These are phyloP conservation scores for Cordyceps pruinosa DNA, from an alignment of 2,329 filamentous ascomycete genomes.

Conservation along the genomic window DNA sequence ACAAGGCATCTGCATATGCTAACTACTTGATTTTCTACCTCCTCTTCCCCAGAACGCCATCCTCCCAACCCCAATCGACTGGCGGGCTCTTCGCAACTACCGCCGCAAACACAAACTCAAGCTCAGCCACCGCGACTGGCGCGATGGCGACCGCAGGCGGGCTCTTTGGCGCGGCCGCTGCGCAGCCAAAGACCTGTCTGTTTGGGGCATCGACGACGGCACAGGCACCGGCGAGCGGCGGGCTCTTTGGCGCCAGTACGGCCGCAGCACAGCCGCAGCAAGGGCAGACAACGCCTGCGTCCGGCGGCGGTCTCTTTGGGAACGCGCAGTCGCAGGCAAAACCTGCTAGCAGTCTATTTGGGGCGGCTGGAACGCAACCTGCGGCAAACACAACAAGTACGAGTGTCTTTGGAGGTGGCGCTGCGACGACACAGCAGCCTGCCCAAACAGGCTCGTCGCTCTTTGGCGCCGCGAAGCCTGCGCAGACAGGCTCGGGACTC, in stretches of 20 bases:
- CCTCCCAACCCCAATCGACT: slow-evolving; percentile 27
- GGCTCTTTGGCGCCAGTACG: slow-evolving; percentile 24
- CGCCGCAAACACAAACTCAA: slow-evolving; percentile 19
- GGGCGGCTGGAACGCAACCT: slow-evolving; percentile 17
- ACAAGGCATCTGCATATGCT: not conserved
- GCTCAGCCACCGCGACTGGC: slow-evolving; percentile 19
- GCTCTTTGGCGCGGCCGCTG: slow-evolving; percentile 25
- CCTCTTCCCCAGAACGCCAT: slow-evolving; percentile 20
- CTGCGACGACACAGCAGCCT: not conserved
- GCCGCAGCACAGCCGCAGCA: slow-evolving; percentile 19
- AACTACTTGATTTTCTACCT: not conserved
- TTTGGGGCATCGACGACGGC: slow-evolving; percentile 25
- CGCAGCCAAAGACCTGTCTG: slow-evolving; percentile 23
- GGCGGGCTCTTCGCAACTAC: slow-evolving; percentile 32
- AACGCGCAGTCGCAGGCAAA: slow-evolving; percentile 14
- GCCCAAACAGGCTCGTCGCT: slow-evolving; percentile 21
- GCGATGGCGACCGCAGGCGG: slow-evolving; percentile 31
- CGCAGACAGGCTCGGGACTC: slow-evolving; percentile 20
- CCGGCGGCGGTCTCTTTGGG: slow-evolving; percentile 22
- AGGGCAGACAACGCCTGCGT: slow-evolving; percentile 14
- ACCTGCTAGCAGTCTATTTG: slow-evolving; percentile 21
- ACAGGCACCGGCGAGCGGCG: slow-evolving; percentile 12
- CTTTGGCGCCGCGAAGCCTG: slow-evolving; percentile 17
- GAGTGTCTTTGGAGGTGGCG: slow-evolving; percentile 21
- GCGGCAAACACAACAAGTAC: slow-evolving; percentile 17